A percentile compares a stretch with the other conserved stretches of the same genome.
Evolutionary conservation across 208 protist species (phyloP).

Genomic region (Hexamita inflata): DNA sequence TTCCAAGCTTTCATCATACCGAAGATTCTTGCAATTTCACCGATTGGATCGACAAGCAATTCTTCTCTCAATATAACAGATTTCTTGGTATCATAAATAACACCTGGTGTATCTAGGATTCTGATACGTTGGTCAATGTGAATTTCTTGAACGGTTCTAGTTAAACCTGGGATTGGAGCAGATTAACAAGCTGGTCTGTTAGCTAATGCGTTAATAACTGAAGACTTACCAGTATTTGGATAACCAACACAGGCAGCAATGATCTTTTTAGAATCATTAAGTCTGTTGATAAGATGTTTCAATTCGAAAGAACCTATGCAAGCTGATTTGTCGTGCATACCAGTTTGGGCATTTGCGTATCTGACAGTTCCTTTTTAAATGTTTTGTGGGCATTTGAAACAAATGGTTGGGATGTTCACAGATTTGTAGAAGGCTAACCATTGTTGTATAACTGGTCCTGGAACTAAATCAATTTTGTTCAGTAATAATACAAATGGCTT

Average conservation of each 20-base stretch:
- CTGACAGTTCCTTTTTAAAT: no score
- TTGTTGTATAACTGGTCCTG: constrained; percentile 33
- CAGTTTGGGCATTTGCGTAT: no score
- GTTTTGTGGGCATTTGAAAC: constrained; percentile 35
- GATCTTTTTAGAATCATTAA: neutral
- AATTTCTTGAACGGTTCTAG: constrained; percentile 34
- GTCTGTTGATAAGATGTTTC: constrained; percentile 33
- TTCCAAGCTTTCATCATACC: constrained; percentile 32
- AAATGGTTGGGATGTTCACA: constrained; percentile 34
- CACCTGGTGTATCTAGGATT: constrained; percentile 43
- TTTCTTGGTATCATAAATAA: constrained; percentile 32
- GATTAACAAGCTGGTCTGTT: constrained; percentile 1
- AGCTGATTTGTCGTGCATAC: constrained; percentile 1
- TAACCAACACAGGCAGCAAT: constrained; percentile 29
- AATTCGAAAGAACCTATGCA: constrained; percentile 36
- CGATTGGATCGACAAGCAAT: constrained; percentile 36
- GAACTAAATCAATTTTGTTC: constrained; percentile 48
- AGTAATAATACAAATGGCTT: constrained; percentile 43
- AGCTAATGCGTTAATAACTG: constrained; percentile 43
- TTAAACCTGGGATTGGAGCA: constrained; percentile 38
- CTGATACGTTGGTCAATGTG: constrained; percentile 36
- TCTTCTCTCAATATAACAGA: constrained; percentile 40
- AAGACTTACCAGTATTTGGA: constrained; percentile 45
- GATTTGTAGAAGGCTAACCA: constrained; percentile 40
- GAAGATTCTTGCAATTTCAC: constrained; percentile 31